Evolutionary conservation across 2,329 filamentous ascomycete genomes (phyloP).

Genomic region (Pseudogymnoascus sp.): DNA sequence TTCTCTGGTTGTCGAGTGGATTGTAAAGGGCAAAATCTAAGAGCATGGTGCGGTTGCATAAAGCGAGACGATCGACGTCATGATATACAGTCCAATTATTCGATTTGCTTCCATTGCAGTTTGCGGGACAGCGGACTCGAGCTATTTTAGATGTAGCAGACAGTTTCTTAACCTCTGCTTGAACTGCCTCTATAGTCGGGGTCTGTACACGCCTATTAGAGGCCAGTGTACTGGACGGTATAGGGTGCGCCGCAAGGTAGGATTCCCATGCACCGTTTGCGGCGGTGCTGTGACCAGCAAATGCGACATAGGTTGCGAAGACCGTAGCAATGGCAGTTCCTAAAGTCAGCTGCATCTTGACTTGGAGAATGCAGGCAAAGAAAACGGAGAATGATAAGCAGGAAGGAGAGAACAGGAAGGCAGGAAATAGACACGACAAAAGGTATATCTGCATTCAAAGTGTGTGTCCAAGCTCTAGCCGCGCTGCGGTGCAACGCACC

Average conservation of each 20-base stretch:
- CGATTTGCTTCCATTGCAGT: slow-evolving; percentile 15
- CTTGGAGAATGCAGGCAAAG: not conserved
- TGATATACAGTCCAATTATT: slow-evolving; percentile 19
- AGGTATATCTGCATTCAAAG: not conserved
- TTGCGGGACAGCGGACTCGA: slow-evolving; percentile 13
- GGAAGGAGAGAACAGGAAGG: not conserved
- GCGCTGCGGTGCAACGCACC: not conserved
- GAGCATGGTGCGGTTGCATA: slow-evolving; percentile 18
- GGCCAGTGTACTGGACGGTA: not conserved
- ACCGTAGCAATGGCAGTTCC: not conserved
- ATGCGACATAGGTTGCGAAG: not conserved
- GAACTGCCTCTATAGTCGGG: not conserved
- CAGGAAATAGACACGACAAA: not conserved
- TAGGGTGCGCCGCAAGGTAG: slow-evolving; percentile 4
- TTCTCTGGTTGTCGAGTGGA: slow-evolving; percentile 16
- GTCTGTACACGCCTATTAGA: not conserved
- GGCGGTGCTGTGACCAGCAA: not conserved
- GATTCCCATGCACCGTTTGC: not conserved
- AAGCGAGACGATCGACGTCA: slow-evolving; percentile 17
- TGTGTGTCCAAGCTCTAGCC: not conserved
- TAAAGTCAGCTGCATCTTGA: not conserved
- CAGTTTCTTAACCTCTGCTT: not conserved
- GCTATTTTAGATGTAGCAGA: not conserved
- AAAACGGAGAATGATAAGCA: not conserved
- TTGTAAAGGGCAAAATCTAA: slow-evolving; percentile 20